Evolutionary conservation across 108 stramenopile species (phyloP), one percentile per base, ranked within the genome.

Genomic region (Nannochloropsis oceanica): DNA sequence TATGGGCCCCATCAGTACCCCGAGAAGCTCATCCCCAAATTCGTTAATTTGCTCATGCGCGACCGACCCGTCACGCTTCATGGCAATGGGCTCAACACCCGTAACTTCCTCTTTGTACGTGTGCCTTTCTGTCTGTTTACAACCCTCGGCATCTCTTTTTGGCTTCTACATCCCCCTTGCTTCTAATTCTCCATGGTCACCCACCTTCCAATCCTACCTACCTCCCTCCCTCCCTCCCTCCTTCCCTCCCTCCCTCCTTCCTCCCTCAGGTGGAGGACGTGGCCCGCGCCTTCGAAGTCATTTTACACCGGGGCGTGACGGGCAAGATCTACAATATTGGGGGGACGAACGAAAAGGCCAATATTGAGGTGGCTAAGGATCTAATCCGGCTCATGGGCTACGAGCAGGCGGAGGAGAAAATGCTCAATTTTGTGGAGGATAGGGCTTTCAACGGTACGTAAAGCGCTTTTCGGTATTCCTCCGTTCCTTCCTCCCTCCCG

Each of bases 1-100:
- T 99, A 97, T 91, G 97, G 99, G 9, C 97, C 97, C 43, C 97
- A 97, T 89, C 99, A 99, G 89, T 99, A 95, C 87, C 99, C 99
- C 1, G 99, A 99, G 90, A 99, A 99, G 91, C 91, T 99, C 59
- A 96, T 99, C 87, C 99, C 99, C 79, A 99, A 99, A 92, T 98
- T 99, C 87, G 96, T 96, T 87, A 97, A 97, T 90, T 97, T 97
- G 91, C 91, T 99, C 43, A 85, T 97, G 90, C 90, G 95, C 27
- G 95, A 94, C 11, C 89, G 91, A 79, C 88, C 93, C 18, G 90
- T 99, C 44, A 98, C 99, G n/a, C 82, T 99, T 34, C 99, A 99
- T 88, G 99, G 99, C 43, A 95, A 95, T 85, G 97, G 98, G 26
- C 85, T 90, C 87, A 99, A 98, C 90, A 97, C 95, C 8, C 93